Base-by-base conservation (phyloP, 2,329 filamentous ascomycete species). In the Trichoderma sp. region DNA sequence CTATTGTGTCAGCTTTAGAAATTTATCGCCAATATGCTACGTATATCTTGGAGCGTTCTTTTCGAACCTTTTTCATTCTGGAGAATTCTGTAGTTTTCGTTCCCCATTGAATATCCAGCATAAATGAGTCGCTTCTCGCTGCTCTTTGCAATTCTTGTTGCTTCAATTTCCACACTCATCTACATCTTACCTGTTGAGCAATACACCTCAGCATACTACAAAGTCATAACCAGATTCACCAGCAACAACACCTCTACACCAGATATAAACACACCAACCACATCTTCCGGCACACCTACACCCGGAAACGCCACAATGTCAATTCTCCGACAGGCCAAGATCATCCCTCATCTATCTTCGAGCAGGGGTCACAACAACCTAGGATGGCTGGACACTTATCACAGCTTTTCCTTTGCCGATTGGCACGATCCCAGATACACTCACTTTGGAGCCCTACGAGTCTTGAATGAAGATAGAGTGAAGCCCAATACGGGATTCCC, bases 381-480 rank as follows among this genome's bases (percentile, higher is more conserved):
- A 80, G 93, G 92, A 81, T 97, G 94, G 94, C 88, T 97, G 9
- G 92, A 95, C 83, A 91, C 91, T 8, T 96, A 92, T 83, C 93
- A 97, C 84, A 93, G 91, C 74, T 97, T 97, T 85, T 91, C 88
- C 77, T 97, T 97, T 81, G 93, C 93, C 56, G 86, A 87, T 78
- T 89, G 86, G 86, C 90, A 90, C 80, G 87, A 94, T 78, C 91
- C 92, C 2, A 80, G 82, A 30, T 92, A 90, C 83, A 86, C 87
- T 60, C 86, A 88, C 74, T 97, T 92, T 78, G 94, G 94, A 8
- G 88, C 91, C 30, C 86, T 97, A 61, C 90, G 94, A 71, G 93
- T 97, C 51, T 90, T 97, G 77, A 97, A 97, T 78, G 94, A 97
- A 83, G 94, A 97, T 80, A 91, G 93, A 39, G 93, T 97, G 39